phyloP scores from a whole-genome alignment of 495 filamentous ascomycete genomes.

The Aspergillus egyptiacus region DNA sequence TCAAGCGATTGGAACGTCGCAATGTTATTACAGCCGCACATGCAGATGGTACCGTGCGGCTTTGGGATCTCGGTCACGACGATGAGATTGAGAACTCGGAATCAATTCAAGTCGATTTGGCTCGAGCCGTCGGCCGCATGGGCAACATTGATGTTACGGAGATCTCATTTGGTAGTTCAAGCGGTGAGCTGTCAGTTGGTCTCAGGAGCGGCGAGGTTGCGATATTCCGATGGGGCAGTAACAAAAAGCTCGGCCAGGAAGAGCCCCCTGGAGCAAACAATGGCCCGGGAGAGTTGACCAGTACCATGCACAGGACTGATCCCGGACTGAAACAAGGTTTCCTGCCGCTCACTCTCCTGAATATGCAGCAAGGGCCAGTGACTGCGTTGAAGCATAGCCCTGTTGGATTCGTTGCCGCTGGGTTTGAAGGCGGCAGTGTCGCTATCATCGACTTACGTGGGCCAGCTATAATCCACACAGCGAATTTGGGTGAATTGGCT shows the following conservation, averaged over 20 bases:
- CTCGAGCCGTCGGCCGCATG: conserved; percentile 73
- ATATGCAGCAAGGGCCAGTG: conserved; percentile 74
- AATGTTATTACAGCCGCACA: conserved; percentile 79
- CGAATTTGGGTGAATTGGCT: conserved; percentile 57
- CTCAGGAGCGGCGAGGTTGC: conserved; percentile 75
- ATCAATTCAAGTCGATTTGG: conserved; percentile 78
- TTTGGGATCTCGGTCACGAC: conserved; percentile 86
- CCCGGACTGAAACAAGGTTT: conserved; percentile 76
- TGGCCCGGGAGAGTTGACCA: conserved; percentile 55
- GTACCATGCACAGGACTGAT: conserved; percentile 69
- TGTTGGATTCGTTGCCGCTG: conserved; percentile 84
- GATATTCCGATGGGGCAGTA: conserved; percentile 80
- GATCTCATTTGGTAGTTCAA: conserved; percentile 67
- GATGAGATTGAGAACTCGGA: conserved; percentile 88
- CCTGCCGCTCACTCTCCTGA: conserved; percentile 70
- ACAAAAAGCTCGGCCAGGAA: conserved; percentile 56
- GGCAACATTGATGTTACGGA: conserved; percentile 69
- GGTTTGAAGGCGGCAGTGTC: conserved; percentile 72
- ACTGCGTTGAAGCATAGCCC: conserved; percentile 76
- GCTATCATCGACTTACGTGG: conserved; percentile 82
- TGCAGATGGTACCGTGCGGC: conserved; percentile 75
- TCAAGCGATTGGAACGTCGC: conserved; percentile 71
- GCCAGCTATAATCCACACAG: conserved; percentile 76
- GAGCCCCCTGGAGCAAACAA: conserved; percentile 48
- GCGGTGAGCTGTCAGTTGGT: conserved; percentile 80